Percentiles rank a stretch among this genome's conserved stretches.
These are phyloP conservation scores for Globisporangium viniferum DNA, from an alignment of 352 stramenopile genomes.

Conservation along the genomic window DNA sequence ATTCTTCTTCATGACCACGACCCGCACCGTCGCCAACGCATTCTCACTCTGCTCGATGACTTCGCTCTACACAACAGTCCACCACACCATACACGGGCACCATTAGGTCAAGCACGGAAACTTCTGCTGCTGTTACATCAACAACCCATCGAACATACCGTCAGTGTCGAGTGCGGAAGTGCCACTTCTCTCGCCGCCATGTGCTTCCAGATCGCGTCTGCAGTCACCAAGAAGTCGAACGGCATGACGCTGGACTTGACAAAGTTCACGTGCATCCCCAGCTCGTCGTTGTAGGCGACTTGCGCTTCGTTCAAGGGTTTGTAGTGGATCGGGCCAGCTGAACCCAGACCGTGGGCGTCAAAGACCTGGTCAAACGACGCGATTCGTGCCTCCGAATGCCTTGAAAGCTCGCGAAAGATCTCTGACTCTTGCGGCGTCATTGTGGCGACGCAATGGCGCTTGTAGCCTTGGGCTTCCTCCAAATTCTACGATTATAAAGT, in stretches of 20 bases:
- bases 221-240: slow-evolving; percentile 24
- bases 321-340: slow-evolving; percentile 18
- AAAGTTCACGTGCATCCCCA: not conserved
- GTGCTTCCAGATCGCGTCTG: slow-evolving; percentile 25
- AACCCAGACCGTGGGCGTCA: slow-evolving; percentile 17
- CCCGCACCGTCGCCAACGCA: slow-evolving; percentile 6
- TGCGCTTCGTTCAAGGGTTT: slow-evolving; percentile 24
- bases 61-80: not conserved
- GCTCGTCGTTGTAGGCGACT: slow-evolving; percentile 33
- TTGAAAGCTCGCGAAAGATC: slow-evolving; percentile 20
- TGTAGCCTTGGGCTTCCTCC: slow-evolving; percentile 28
- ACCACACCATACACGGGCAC: not conserved
- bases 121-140: not conserved
- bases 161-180: slow-evolving; percentile 18
- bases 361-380: slow-evolving; percentile 20
- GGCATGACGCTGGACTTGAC: slow-evolving; percentile 25
- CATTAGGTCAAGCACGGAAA: not conserved
- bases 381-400: slow-evolving; percentile 19
- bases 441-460: not conserved
- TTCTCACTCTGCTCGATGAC: slow-evolving; percentile 16
- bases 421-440: slow-evolving; percentile 19
- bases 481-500: slow-evolving; percentile 11
- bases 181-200: slow-evolving; percentile 25
- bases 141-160: not conserved
- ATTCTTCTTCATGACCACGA: not conserved